Base-by-base conservation (phyloP, 164 flowering plant species). In the Vitis labrusca region DNA sequence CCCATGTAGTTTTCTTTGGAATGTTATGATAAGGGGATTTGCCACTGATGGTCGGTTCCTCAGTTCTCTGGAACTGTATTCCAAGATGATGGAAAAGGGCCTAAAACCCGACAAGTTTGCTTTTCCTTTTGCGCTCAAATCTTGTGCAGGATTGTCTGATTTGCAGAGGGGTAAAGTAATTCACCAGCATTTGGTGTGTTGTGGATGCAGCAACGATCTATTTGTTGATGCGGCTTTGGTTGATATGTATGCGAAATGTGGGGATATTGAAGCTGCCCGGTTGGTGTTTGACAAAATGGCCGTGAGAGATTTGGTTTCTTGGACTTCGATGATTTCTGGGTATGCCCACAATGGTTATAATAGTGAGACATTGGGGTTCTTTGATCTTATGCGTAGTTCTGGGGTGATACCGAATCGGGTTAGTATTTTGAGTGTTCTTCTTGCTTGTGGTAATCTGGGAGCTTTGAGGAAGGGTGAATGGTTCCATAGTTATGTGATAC, bases 51-150 rank as follows among this genome's bases (percentile, higher is more conserved):
- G 59, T n/a, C 53, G 16, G 51, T 75, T 70, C 66, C 23, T 17
- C 29, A 44, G 19, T 7, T 70, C 81, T 48, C 65, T 78, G 70
- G 65, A 56, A 15, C 60, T 76, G 3, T 78, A 75, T 55, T 49
- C 32, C 10, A 44, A 68, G 27, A 81, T 81, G 84, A 48, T 73
- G 30, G 56, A 59, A 29, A 53, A 65, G 5, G 70, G 79, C 17
- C n/a, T 66, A 13, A 48, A 8, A 53, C 81, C 84, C 44, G 79
- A 76, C 53, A 78, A 81, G 37, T 81, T 63, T 48, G 66, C 84
- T 17, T 81, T 81, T 63, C 84, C 84, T 27, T 78, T 78, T 19
- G 84, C 72, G 5, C 71, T 81, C 9, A 81, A 81, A 53, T 78
- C 81, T 19, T 81, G 84, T 59, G 81, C 78, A 15, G 78, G 76